A percentile compares a stretch with the other conserved stretches of the same genome.
These are phyloP conservation scores for Allantophomopsis cytisporea DNA, from an alignment of 2,329 filamentous ascomycete species.

Conservation along the genomic window DNA sequence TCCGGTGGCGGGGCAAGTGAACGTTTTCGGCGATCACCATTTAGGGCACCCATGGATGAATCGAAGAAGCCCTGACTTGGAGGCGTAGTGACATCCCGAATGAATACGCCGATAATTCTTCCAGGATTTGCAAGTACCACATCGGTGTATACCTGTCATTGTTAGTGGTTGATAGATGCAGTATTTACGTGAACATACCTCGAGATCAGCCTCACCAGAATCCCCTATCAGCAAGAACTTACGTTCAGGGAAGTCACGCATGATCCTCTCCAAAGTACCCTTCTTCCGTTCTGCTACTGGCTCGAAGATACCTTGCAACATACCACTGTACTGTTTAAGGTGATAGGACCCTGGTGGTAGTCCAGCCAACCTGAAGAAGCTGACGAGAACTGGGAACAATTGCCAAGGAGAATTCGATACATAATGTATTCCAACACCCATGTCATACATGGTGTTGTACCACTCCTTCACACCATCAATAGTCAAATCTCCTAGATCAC, in stretches of 20 bases:
- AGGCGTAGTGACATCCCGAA: constrained; percentile 84
- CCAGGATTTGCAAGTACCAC: constrained; percentile 75
- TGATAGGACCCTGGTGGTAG: constrained; percentile 85
- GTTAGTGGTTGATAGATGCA: too few species aligned
- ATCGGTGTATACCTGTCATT: constrained; percentile 61
- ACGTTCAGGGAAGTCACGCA: constrained; percentile 79
- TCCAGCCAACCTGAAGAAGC: constrained; percentile 68
- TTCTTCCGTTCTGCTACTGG: constrained; percentile 93
- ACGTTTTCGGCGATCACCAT: constrained; percentile 7
- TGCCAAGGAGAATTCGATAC: constrained; percentile 99
- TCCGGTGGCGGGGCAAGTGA: constrained; percentile 3
- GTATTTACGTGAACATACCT: constrained; percentile 28
- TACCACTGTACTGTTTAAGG: constrained; percentile 89
- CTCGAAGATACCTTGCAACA: constrained; percentile 96
- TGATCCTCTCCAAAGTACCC: constrained; percentile 69
- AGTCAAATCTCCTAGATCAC: constrained; percentile 67
- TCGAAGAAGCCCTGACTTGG: constrained; percentile 69
- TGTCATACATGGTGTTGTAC: constrained; percentile 64
- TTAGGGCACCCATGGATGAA: constrained; percentile 16
- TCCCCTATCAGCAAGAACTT: constrained; percentile 89
- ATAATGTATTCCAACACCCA: constrained; percentile 87
- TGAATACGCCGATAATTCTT: constrained; percentile 74
- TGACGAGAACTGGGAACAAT: constrained; percentile 77
- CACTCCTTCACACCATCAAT: constrained; percentile 83
- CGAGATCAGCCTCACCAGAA: constrained; percentile 90